phyloP scores from a whole-genome alignment of 768 basidiomycete genomes.

The Gymnopilus junonius region DNA sequence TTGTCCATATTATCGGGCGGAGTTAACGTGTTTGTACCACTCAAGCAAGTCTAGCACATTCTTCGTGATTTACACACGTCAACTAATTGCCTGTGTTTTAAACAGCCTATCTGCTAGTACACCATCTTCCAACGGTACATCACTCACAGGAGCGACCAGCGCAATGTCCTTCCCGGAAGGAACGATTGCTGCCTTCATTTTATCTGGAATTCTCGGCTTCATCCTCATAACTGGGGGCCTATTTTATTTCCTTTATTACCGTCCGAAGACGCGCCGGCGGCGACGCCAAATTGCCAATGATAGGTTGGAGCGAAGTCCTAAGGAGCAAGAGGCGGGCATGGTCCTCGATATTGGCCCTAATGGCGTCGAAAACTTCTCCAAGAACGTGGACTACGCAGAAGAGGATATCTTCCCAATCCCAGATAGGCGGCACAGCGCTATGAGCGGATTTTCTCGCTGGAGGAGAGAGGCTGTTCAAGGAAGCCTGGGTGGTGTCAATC shows the following conservation, averaged over 20 bases:
- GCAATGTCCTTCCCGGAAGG: conserved; percentile 45
- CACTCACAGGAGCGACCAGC: conserved; percentile 25
- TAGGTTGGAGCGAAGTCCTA: conserved; percentile 7
- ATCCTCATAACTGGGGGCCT: conserved; percentile 44
- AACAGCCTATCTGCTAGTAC: conserved; percentile 2
- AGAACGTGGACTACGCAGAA: conserved; percentile 4
- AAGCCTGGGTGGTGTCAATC: conserved; percentile 24
- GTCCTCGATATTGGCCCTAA: conserved; percentile 5
- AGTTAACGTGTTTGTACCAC: conserved; percentile 47
- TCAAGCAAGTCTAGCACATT: conserved; percentile 34
- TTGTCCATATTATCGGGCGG: conserved; percentile 54
- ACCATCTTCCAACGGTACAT: conserved; percentile 8
- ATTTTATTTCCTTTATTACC: conserved; percentile 49
- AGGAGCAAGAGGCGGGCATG: conserved; percentile 5
- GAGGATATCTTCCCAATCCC: neutral
- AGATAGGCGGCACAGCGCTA: conserved; percentile 31
- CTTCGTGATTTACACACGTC: conserved; percentile 8
- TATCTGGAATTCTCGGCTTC: conserved; percentile 59
- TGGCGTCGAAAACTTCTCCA: neutral
- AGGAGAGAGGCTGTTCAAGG: conserved; percentile 42
- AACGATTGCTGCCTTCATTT: conserved; percentile 67
- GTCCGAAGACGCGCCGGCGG: conserved; percentile 46
- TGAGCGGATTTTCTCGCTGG: conserved; percentile 48
- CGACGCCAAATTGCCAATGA: conserved; percentile 8
- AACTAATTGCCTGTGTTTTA: conserved; percentile 5